Base-by-base conservation (phyloP, 1,284 basidiomycete genomes). In the Naganishia sp. region DNA sequence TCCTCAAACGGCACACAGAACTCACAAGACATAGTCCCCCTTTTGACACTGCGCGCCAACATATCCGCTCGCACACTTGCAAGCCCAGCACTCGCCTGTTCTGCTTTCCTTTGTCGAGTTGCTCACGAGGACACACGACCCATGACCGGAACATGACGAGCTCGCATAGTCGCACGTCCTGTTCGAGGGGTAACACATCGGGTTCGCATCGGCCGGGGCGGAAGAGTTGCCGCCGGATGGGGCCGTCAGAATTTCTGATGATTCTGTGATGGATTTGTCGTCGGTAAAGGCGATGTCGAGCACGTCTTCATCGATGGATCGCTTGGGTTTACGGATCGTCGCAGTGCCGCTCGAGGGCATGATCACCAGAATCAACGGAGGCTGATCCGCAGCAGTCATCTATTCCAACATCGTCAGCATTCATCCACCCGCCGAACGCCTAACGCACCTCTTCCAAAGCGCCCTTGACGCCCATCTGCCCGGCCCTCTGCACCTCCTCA, bases 341-440 rank as follows among this genome's bases (percentile, higher is more conserved):
- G 50, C 2, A 47, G 49, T 25, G 25, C 45, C 60, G 50, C 18
- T 49, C n/a, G 23, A 25, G 31, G 75, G 73, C 64, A 74, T 70
- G 67, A 80, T 71, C 53, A 80, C 73, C 15, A 80, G 69, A 32
- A 79, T 70, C 5, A 80, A 68, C 46, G 78, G 77, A 21, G 76
- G 76, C 23, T 74, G 73, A 62, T 70, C 67, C 2, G 72, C 72
- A 23, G 77, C 15, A 41, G 65, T 77, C 78, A 80, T 79, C 76
- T 76, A 21, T 35, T 2, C 7, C 17, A 31, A 11, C 17, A 13
- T 15, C 25, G 17, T 54, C 25, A 54, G 45, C 41, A 1, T 13
- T 6, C 17, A 41, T 32, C 13, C 13, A 17, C 13, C 28, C 10
- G 1, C 5, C 35, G 6, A 42, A 18, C 18, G 6, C 13, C 6